Percentiles rank a stretch among this genome's conserved stretches.
Evolutionary conservation across 1,139 yeast species (phyloP).

Genomic region (Pneumocystis jirovecii): DNA sequence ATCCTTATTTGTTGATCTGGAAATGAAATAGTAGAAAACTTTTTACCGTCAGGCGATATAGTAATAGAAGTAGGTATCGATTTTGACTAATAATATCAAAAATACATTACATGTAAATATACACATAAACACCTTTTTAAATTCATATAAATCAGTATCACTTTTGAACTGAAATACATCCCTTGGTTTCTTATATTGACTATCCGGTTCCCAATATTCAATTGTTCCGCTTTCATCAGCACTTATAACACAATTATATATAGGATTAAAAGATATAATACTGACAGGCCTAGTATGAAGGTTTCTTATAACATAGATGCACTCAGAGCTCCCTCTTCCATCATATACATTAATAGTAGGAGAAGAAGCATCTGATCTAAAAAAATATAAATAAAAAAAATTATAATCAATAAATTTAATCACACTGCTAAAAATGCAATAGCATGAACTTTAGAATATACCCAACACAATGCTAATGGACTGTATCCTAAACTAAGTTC

Average conservation of each 20-base stretch:
- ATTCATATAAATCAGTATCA: slow-evolving; percentile 31
- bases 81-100: slow-evolving; percentile 15
- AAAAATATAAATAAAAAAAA: not conserved
- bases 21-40: slow-evolving; percentile 22
- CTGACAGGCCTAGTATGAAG: slow-evolving; percentile 26
- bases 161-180: slow-evolving; percentile 28
- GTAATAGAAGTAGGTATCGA: slow-evolving; percentile 19
- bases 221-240: slow-evolving; percentile 30
- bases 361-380: slow-evolving; percentile 19
- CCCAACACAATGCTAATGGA: slow-evolving; percentile 22
- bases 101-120: not conserved
- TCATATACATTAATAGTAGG: slow-evolving; percentile 21
- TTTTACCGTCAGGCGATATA: slow-evolving; percentile 21
- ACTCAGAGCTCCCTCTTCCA: slow-evolving; percentile 14
- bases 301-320: slow-evolving; percentile 14
- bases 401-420: not conserved
- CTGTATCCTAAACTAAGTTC: slow-evolving; percentile 21
- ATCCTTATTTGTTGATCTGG: slow-evolving; percentile 27
- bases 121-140: slow-evolving; percentile 21
- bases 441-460: slow-evolving; percentile 13
- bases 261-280: slow-evolving; percentile 23
- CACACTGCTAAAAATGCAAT: slow-evolving; percentile 14
- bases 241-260: slow-evolving; percentile 27
- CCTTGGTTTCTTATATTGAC: slow-evolving; percentile 16
- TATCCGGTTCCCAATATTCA: slow-evolving; percentile 31